Conservation (phyloP, 192 early-diverging fungal species). For the Powellomyces hirtus region DNA sequence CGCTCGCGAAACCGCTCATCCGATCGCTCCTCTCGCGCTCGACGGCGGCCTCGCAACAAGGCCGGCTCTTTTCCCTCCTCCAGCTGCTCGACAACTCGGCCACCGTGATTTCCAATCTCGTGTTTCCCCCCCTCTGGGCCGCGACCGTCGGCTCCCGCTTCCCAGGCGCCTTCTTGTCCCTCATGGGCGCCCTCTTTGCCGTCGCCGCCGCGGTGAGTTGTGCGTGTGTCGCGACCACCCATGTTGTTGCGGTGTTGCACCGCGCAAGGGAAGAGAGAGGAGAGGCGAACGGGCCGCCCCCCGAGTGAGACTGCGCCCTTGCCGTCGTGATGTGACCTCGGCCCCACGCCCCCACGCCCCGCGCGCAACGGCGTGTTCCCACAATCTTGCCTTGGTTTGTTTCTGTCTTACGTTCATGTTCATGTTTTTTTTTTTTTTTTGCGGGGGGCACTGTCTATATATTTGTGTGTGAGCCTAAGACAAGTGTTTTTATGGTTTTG, state of each 20-base stretch:
- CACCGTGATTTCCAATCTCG: conserved; percentile 11
- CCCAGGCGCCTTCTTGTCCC: background rate
- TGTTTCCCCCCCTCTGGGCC: conserved; percentile 32
- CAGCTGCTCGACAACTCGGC: conserved; percentile 23
- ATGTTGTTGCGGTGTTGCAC: background rate
- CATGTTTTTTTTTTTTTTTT: no score
- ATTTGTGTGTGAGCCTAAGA: no score
- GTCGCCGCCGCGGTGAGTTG: background rate
- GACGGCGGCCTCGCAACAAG: conserved; percentile 27
- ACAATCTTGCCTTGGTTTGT: no score
- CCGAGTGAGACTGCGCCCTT: no score
- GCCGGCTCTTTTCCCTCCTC: conserved; percentile 30
- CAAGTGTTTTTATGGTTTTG: no score
- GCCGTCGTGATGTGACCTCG: no score
- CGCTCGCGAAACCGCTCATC: conserved; percentile 34
- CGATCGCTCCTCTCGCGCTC: conserved; percentile 37
- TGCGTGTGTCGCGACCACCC: background rate
- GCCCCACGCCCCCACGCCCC: no score
- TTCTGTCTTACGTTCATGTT: no score
- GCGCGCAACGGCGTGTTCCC: no score
- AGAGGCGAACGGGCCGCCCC: no score
- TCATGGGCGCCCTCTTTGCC: background rate
- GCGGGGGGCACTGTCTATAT: no score
- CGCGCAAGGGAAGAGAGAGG: no score
- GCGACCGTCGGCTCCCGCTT: conserved; percentile 17